Evolutionary conservation across 2,329 filamentous ascomycete species (phyloP).

Genomic region (Diaporthe citrichinensis): DNA sequence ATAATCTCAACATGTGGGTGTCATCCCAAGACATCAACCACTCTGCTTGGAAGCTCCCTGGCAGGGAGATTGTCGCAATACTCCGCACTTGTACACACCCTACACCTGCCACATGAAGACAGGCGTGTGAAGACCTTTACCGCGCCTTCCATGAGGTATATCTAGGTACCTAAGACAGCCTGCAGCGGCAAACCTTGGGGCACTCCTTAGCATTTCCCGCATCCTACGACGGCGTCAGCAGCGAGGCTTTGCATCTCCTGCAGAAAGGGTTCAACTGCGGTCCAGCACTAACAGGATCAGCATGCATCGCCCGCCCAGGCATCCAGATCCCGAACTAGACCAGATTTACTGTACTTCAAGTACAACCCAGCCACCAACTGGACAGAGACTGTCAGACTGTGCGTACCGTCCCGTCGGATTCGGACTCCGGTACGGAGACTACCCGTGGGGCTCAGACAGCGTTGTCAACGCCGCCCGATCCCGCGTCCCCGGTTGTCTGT

Average conservation of each 20-base stretch:
- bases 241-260: conserved; percentile 10
- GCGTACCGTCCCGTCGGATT: conserved; percentile 27
- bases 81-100: not conserved
- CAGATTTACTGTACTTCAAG: not conserved
- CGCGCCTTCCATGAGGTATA: conserved; percentile 1
- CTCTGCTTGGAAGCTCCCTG: conserved; percentile 11
- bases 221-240: conserved; percentile 21
- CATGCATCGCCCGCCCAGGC: conserved; percentile 26
- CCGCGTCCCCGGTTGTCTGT: not conserved
- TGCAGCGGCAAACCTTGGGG: conserved; percentile 13
- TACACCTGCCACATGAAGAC: not conserved
- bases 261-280: conserved; percentile 9
- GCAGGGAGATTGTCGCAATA: not conserved
- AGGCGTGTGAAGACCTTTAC: not conserved
- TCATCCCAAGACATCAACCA: conserved; percentile 1
- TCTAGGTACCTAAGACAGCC: not conserved
- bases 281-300: conserved; percentile 3
- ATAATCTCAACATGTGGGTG: not conserved
- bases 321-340: conserved; percentile 11
- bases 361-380: not conserved
- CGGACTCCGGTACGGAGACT: conserved; percentile 15
- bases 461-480: not conserved
- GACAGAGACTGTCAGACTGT: not conserved
- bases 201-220: not conserved
- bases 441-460: conserved; percentile 15